These are phyloP conservation scores for Mortierella sp. DNA, from an alignment of 371 early-diverging fungal genomes.

Conservation along the genomic window DNA sequence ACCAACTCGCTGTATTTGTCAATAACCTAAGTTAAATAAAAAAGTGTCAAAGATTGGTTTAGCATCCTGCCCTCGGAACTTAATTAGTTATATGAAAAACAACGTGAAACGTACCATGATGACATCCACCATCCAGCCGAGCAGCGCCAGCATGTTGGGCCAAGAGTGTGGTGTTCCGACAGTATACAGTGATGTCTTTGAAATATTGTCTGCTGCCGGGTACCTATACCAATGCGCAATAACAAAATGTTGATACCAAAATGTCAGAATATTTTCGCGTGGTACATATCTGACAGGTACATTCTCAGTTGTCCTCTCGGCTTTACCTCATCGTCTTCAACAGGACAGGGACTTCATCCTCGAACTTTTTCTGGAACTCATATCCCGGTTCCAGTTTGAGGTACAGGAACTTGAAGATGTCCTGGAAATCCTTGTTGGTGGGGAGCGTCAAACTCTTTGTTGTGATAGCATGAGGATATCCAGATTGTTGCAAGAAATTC, in stretches of 20 bases:
- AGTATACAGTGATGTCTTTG: conserved; percentile 85
- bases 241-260: background rate
- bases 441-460: conserved; percentile 78
- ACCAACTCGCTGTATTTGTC: conserved; percentile 65
- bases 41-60: background rate
- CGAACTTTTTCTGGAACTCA: conserved; percentile 80
- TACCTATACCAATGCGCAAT: conserved; percentile 70
- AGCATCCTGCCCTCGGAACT: background rate
- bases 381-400: conserved; percentile 82
- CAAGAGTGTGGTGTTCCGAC: conserved; percentile 91
- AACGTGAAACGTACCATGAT: conserved; percentile 63
- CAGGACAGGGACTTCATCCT: conserved; percentile 88
- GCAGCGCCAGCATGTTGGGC: conserved; percentile 90
- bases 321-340: conserved; percentile 79
- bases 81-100: background rate
- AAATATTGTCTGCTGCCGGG: conserved; percentile 92
- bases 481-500: conserved; percentile 79
- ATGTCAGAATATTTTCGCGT: background rate
- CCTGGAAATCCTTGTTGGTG: conserved; percentile 89
- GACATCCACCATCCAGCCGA: conserved; percentile 93
- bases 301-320: background rate
- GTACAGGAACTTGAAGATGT: conserved; percentile 93
- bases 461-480: conserved; percentile 79
- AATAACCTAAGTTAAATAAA: conserved; percentile 18
- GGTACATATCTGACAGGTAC: background rate